Percentiles rank a stretch among this genome's conserved stretches.
Evolutionary conservation across 352 stramenopile species (phyloP).

Genomic region (Pythium phragmitis): DNA sequence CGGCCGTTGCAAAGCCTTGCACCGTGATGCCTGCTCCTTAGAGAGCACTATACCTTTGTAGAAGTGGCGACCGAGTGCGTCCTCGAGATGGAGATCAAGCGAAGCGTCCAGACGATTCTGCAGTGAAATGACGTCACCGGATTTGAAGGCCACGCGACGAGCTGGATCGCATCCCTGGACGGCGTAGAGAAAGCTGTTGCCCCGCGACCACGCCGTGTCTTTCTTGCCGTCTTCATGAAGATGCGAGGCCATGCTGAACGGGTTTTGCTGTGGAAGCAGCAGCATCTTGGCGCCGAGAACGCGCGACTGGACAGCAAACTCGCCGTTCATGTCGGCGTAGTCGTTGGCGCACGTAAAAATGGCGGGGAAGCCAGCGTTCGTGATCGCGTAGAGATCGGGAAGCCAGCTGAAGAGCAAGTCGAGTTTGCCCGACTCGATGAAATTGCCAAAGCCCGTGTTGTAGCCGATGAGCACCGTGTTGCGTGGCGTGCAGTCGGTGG

Average conservation of each 20-base stretch:
- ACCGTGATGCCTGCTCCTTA: conserved; percentile 61
- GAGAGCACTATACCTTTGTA: conserved; percentile 61
- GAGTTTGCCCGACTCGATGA: conserved; percentile 51
- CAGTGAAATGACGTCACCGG: conserved; percentile 34
- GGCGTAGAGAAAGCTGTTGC: conserved; percentile 71
- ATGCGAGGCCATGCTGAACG: conserved; percentile 70
- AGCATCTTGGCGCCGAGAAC: conserved; percentile 64
- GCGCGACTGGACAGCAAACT: conserved; percentile 69
- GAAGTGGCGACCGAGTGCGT: conserved; percentile 57
- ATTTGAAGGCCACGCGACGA: conserved; percentile 26
- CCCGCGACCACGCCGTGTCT: conserved; percentile 63
- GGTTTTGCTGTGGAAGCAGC: conserved; percentile 64
- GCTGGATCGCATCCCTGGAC: conserved; percentile 40
- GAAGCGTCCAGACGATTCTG: conserved; percentile 47
- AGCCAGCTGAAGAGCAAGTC: conserved; percentile 75
- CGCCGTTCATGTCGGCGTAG: conserved; percentile 77
- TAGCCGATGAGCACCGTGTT: conserved; percentile 66
- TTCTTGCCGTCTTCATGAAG: conserved; percentile 67
- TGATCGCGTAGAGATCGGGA: conserved; percentile 56
- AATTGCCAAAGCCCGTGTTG: conserved; percentile 82
- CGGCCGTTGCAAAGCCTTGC: conserved; percentile 33
- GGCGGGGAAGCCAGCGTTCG: conserved; percentile 45
- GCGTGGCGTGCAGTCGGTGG: conserved; percentile 29
- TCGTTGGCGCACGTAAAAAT: conserved; percentile 81
- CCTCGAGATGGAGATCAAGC: conserved; percentile 50